Evolutionary conservation across 2,329 filamentous ascomycete genomes (phyloP).

Genomic region (Penicillium sp.): DNA sequence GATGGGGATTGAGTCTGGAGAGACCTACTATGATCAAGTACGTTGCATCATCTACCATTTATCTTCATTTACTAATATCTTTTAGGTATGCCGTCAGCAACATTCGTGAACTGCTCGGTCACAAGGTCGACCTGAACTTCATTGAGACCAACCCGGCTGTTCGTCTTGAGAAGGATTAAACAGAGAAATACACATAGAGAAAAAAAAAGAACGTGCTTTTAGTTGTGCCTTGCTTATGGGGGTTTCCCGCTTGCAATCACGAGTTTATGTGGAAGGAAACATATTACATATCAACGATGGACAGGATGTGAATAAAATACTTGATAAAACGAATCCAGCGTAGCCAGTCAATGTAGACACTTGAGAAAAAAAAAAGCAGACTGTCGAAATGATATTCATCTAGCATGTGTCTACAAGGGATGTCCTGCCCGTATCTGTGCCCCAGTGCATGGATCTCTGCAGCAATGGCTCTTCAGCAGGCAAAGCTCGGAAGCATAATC

Average conservation of each 20-base stretch:
- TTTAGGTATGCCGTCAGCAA: conserved; percentile 72
- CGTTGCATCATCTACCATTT: conserved; percentile 33
- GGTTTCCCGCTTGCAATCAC: conserved; percentile 16
- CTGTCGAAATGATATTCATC: not conserved
- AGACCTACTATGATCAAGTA: conserved; percentile 97
- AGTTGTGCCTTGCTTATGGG: conserved; percentile 20
- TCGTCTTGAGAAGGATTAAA: conserved; percentile 78
- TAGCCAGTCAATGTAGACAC: not conserved
- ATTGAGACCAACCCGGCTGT: conserved; percentile 91
- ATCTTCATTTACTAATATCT: conserved; percentile 9
- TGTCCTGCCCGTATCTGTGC: conserved; percentile 71
- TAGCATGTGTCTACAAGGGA: conserved; percentile 15
- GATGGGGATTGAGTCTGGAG: conserved; percentile 89
- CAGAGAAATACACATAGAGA: conserved; percentile 1
- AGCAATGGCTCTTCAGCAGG: conserved; percentile 65
- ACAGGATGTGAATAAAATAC: conserved; percentile 22
- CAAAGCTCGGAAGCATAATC: conserved; percentile 33
- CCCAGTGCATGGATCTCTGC: conserved; percentile 57
- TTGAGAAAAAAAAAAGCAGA: not conserved
- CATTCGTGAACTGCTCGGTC: conserved; percentile 86
- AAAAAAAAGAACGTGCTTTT: conserved; percentile 15
- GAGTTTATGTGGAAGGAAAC: conserved; percentile 26
- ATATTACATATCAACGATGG: conserved; percentile 25
- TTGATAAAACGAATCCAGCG: not conserved
- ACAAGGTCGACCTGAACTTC: conserved; percentile 93